Percentiles rank a stretch among this genome's conserved stretches.
Conservation (phyloP, 345 rosid species). For the Populus deltoides region DNA sequence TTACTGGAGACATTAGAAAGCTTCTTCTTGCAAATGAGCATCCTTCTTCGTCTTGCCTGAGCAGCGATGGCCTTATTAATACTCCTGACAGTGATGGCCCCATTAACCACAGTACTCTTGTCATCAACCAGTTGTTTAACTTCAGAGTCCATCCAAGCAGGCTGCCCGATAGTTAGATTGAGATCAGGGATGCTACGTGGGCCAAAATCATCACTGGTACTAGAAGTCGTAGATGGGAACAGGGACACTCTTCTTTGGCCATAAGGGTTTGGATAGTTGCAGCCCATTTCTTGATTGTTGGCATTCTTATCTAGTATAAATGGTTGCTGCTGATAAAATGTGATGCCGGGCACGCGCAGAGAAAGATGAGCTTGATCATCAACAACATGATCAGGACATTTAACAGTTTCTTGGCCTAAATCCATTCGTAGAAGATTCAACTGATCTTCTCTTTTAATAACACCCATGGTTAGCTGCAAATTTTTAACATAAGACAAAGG, state of each 20-base stretch:
- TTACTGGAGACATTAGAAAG: background rate
- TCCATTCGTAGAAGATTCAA: background rate
- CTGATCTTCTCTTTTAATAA: background rate
- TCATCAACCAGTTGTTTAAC: background rate
- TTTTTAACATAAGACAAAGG: background rate
- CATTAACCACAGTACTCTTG: background rate
- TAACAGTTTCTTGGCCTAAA: background rate
- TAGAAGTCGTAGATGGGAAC: background rate
- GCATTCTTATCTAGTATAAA: constrained; percentile 6
- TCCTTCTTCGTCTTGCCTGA: constrained; percentile 38
- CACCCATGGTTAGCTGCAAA: background rate
- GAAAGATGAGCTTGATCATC: background rate
- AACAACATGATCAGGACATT: background rate
- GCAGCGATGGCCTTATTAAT: constrained; percentile 26
- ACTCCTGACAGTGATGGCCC: background rate
- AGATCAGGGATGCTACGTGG: constrained; percentile 28
- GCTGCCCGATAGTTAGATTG: constrained; percentile 15
- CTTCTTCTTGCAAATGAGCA: constrained; percentile 28
- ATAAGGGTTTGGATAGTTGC: background rate
- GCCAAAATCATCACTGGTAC: background rate
- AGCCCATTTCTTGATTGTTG: background rate
- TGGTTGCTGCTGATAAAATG: background rate
- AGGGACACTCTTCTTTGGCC: background rate
- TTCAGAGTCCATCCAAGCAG: constrained; percentile 3
- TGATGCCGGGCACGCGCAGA: background rate